These are phyloP conservation scores for Microdochium nivale DNA, from an alignment of 2,329 filamentous ascomycete genomes.

Conservation along the genomic window DNA sequence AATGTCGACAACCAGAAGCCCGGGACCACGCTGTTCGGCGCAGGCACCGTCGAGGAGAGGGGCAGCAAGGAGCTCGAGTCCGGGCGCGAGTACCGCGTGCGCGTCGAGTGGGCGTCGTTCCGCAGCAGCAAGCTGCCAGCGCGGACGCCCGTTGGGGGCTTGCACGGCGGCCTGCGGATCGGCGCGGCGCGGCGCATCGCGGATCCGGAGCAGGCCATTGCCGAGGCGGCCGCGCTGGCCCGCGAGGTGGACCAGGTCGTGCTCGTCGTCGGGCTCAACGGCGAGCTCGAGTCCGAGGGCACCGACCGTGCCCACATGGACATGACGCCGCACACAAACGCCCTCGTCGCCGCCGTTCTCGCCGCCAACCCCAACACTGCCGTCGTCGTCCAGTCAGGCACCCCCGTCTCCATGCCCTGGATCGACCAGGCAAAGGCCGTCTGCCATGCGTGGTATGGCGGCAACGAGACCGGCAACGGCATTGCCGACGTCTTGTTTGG, in stretches of 20 bases:
- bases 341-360: constrained; percentile 53
- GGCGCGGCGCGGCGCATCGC: constrained; percentile 57
- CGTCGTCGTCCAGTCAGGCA: constrained; percentile 63
- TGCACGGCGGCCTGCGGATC: constrained; percentile 63
- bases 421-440: constrained; percentile 54
- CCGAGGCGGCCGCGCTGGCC: constrained; percentile 55
- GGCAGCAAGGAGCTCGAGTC: constrained; percentile 40
- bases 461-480: constrained; percentile 61
- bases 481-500: constrained; percentile 60
- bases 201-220: constrained; percentile 53
- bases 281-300: constrained; percentile 69
- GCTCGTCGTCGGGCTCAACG: constrained; percentile 60
- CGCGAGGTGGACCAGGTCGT: constrained; percentile 57
- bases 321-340: constrained; percentile 52
- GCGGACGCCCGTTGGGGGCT: constrained; percentile 59
- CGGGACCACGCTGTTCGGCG: constrained; percentile 59
- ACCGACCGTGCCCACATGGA: constrained; percentile 58
- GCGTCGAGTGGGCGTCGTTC: background rate
- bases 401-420: constrained; percentile 65
- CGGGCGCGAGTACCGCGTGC: background rate
- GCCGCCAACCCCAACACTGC: constrained; percentile 56
- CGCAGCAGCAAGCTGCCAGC: constrained; percentile 42
- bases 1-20: constrained; percentile 63
- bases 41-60: constrained; percentile 56
- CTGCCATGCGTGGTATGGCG: constrained; percentile 63